Base-by-base conservation (phyloP, 2,329 filamentous ascomycete genomes). In the Arthrobotrys conoides region DNA sequence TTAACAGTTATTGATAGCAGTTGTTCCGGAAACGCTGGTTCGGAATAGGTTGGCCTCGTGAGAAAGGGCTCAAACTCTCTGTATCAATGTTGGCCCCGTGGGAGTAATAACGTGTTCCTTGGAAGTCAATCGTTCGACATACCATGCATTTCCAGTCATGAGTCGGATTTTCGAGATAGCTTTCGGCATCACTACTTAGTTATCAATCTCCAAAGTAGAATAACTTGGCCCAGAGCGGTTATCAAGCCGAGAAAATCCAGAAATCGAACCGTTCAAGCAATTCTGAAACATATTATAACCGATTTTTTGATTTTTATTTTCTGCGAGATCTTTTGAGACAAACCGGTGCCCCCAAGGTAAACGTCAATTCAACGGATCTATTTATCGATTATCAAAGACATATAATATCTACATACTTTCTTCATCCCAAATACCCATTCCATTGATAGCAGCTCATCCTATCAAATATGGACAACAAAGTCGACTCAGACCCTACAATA, bases 401-500 rank as follows among this genome's bases (percentile, higher is more conserved):
- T n/a, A n/a, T n/a, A n/a, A n/a, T n/a, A 16, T 41, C 12, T 12
- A 2, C 12, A 14, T 41, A 41, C 14, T 4, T n/a, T 3, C 10
- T 3, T 36, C 33, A 12, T 12, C 38, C 12, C 6, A 51, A 51
- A 51, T 27, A 46, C 20, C 22, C 27, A 24, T 10, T 24, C 9
- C 38, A 3, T 36, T 10, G 4, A 41, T 41, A 41, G 3, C 38
- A 5, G 2, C 1, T 12, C 38, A 41, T 22, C 38, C 6, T 14
- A 3, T 38, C 36, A 44, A 44, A 44, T 20, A 61, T 61, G 57
- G 44, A 20, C 33, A 18, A 70, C 46, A 24, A 8, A n/a, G 5
- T 53, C 6, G 22, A 78, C 5, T 27, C 24, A 27, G 75, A 78
- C 38, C 75, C 68, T 3, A 46, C 66, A 24, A 65, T 78, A 24